Percentiles rank a stretch among this genome's conserved stretches.
Evolutionary conservation across 768 basidiomycete genomes (phyloP).

Genomic region (Strobilomyces echinocephalus): DNA sequence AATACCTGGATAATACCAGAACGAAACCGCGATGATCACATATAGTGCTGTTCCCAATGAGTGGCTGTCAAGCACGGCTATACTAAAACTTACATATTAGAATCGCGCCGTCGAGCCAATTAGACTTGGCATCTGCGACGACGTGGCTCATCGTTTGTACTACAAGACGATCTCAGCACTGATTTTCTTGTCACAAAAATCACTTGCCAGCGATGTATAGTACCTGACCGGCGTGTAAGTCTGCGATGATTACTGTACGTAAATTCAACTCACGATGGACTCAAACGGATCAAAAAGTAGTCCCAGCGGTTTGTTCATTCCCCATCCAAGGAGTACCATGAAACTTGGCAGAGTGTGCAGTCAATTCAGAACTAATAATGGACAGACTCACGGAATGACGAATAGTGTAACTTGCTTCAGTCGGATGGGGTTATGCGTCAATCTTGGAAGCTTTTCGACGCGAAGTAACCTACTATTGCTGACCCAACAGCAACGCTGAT

Average conservation of each 20-base stretch:
- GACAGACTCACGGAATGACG: conserved; percentile 65
- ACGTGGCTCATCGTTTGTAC: conserved; percentile 84
- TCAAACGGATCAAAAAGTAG: conserved; percentile 89
- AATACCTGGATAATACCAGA: conserved; percentile 55
- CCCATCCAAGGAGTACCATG: conserved; percentile 76
- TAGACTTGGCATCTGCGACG: conserved; percentile 75
- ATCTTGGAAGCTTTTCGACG: neutral
- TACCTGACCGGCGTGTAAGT: conserved; percentile 24
- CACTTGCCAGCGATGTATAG: conserved; percentile 35
- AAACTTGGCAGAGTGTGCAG: conserved; percentile 40
- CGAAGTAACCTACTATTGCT: conserved; percentile 50
- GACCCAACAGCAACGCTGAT: conserved; percentile 82
- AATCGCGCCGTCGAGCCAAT: conserved; percentile 78
- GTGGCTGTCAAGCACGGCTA: neutral
- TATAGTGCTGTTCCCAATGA: conserved; percentile 49
- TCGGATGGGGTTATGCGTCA: neutral
- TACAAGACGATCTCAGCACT: conserved; percentile 23
- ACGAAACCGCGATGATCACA: conserved; percentile 63
- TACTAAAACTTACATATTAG: conserved; percentile 53
- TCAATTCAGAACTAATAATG: neutral
- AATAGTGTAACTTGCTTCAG: conserved; percentile 76
- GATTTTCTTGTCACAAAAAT: conserved; percentile 33
- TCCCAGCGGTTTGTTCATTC: conserved; percentile 71
- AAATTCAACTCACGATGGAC: conserved; percentile 48
- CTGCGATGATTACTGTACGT: neutral